Conservation (phyloP, 1,284 basidiomycete genomes). For the Moesziomyces sp. region DNA sequence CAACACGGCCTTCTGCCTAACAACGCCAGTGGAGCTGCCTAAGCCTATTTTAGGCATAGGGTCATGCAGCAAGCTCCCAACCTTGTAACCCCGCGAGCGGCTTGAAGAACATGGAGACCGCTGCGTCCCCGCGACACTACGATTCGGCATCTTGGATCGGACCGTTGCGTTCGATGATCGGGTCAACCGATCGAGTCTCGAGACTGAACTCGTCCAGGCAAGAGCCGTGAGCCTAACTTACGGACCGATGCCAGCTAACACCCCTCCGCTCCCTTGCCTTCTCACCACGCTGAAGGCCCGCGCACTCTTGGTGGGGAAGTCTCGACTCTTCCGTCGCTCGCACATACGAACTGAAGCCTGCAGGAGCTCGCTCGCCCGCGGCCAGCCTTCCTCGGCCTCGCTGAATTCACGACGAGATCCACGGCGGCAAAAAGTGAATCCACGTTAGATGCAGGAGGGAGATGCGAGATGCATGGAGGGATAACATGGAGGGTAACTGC, state of each 20-base stretch:
- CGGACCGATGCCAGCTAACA: no score
- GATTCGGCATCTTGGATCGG: not conserved
- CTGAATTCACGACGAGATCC: not conserved
- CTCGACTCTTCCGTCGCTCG: no score
- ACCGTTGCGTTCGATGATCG: not conserved
- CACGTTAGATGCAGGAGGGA: conserved; percentile 3
- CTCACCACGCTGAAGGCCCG: no score
- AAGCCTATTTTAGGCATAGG: not conserved
- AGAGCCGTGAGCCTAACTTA: no score
- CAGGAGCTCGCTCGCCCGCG: not conserved
- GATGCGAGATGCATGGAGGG: not conserved
- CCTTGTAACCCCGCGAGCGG: not conserved
- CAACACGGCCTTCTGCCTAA: not conserved
- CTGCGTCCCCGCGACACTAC: not conserved
- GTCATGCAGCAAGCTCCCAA: not conserved
- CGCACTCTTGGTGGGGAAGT: no score
- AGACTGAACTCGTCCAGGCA: no score
- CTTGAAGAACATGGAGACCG: not conserved
- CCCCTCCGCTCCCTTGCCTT: no score
- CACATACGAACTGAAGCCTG: no score
- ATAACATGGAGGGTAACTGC: conserved; percentile 3
- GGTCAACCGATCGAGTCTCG: not conserved
- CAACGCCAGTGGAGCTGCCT: not conserved
- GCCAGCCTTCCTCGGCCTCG: not conserved
- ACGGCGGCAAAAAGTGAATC: not conserved